Evolutionary conservation across 2,329 filamentous ascomycete species (phyloP).

Genomic region (Pleurostoma richardsiae): DNA sequence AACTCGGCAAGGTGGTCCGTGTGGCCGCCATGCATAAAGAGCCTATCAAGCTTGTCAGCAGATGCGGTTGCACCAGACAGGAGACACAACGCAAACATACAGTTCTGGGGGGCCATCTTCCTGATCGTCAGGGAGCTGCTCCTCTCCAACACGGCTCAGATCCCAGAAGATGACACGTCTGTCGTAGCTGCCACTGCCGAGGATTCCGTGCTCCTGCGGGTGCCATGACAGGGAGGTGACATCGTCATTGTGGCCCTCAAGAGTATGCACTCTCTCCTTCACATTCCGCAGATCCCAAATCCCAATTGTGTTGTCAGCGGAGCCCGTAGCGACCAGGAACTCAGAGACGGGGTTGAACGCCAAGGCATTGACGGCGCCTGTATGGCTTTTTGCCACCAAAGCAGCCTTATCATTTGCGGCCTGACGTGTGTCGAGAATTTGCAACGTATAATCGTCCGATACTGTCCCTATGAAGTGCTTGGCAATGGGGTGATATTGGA

Average conservation of each 20-base stretch:
- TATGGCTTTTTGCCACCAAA: conserved; percentile 66
- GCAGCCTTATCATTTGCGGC: conserved; percentile 61
- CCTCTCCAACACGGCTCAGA: conserved; percentile 82
- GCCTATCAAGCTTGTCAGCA: conserved; percentile 36
- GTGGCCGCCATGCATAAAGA: conserved; percentile 99
- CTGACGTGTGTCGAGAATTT: conserved; percentile 83
- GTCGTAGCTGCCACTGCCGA: conserved; percentile 91
- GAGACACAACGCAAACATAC: conserved; percentile 45
- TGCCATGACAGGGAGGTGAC: conserved; percentile 95
- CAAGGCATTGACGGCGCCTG: conserved; percentile 91
- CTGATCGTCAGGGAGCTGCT: conserved; percentile 90
- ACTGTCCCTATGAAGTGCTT: conserved; percentile 84
- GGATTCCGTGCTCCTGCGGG: conserved; percentile 79
- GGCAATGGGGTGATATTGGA: conserved; percentile 88
- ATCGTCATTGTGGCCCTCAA: conserved; percentile 82
- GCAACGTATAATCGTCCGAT: conserved; percentile 89
- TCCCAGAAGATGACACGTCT: conserved; percentile 96
- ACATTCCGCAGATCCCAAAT: conserved; percentile 94
- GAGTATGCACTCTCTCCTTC: conserved; percentile 81
- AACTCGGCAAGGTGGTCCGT: conserved; percentile 97
- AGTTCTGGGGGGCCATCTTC: conserved; percentile 94
- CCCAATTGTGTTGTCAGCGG: conserved; percentile 89
- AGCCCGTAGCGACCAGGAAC: conserved; percentile 84
- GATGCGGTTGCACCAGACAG: not conserved
- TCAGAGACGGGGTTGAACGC: conserved; percentile 93